phyloP scores from a whole-genome alignment of 495 filamentous ascomycete species.

The Penicillium herquei region DNA sequence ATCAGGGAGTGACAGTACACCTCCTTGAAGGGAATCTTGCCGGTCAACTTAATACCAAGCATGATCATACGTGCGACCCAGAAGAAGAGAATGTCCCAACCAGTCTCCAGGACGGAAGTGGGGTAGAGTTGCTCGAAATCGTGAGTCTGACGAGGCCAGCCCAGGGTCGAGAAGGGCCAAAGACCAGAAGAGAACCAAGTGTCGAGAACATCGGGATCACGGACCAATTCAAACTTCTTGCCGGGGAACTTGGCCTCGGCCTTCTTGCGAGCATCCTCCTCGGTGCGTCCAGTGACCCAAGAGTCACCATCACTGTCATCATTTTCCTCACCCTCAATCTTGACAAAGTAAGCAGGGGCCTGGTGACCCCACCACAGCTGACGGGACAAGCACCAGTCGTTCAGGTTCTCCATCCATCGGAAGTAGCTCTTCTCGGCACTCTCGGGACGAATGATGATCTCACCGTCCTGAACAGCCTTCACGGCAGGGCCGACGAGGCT shows the following conservation, averaged over 20 bases:
- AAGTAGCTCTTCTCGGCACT: slow-evolving; percentile 67
- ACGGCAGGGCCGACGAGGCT: slow-evolving; percentile 58
- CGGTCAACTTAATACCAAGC: slow-evolving; percentile 73
- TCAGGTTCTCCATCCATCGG: slow-evolving; percentile 69
- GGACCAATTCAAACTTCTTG: slow-evolving; percentile 64
- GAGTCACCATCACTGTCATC: slow-evolving; percentile 52
- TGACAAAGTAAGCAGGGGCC: slow-evolving; percentile 70
- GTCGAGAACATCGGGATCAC: slow-evolving; percentile 74
- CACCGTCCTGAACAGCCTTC: slow-evolving; percentile 63
- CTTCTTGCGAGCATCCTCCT: slow-evolving; percentile 62
- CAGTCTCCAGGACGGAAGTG: slow-evolving; percentile 73
- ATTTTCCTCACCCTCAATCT: slow-evolving; percentile 61
- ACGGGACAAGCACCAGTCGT: slow-evolving; percentile 80
- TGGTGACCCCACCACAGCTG: slow-evolving; percentile 90
- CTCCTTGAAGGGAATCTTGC: slow-evolving; percentile 73
- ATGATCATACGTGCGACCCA: slow-evolving; percentile 86
- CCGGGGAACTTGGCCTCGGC: slow-evolving; percentile 65
- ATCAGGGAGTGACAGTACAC: slow-evolving; percentile 78
- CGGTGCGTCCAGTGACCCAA: slow-evolving; percentile 69
- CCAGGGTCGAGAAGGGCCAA: slow-evolving; percentile 79
- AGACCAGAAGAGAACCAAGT: slow-evolving; percentile 82
- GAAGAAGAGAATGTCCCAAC: slow-evolving; percentile 87
- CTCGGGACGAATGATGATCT: slow-evolving; percentile 71
- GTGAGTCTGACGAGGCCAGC: slow-evolving; percentile 70
- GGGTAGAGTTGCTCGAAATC: slow-evolving; percentile 72